A percentile compares a stretch with the other conserved stretches of the same genome.
Evolutionary conservation across 768 basidiomycete genomes (phyloP).

Genomic region (Boletellus emodensis): DNA sequence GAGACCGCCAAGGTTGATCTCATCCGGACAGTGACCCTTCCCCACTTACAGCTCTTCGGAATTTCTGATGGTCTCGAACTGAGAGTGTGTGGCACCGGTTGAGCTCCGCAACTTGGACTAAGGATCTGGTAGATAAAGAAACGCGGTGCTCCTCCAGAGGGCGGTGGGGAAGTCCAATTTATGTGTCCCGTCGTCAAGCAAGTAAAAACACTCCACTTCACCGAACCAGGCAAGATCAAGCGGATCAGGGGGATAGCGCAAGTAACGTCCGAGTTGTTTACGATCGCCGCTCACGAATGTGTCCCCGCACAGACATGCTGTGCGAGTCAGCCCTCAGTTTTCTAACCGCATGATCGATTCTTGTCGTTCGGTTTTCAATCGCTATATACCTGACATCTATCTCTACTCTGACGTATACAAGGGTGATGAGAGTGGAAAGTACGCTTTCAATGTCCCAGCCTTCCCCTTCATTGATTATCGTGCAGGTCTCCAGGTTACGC

Average conservation of each 20-base stretch:
- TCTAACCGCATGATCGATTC: conserved; percentile 98
- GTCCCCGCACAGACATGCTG: conserved; percentile 69
- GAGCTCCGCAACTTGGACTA: neutral
- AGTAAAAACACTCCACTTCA: conserved; percentile 88
- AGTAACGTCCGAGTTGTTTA: conserved; percentile 31
- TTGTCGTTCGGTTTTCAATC: conserved; percentile 86
- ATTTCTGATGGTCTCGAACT: conserved; percentile 89
- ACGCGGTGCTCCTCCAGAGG: conserved; percentile 85
- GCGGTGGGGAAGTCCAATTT: conserved; percentile 93
- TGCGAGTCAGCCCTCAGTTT: conserved; percentile 95
- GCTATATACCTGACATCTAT: conserved; percentile 97
- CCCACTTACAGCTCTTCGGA: conserved; percentile 87
- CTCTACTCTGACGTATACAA: conserved; percentile 98
- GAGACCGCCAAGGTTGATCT: conserved; percentile 65
- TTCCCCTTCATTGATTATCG: neutral
- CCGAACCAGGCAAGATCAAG: conserved; percentile 87
- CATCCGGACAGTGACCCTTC: conserved; percentile 84
- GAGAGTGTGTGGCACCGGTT: conserved; percentile 44
- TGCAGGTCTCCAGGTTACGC: conserved; percentile 94
- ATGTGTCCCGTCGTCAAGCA: conserved; percentile 90
- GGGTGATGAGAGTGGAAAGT: conserved; percentile 97
- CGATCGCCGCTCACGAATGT: neutral
- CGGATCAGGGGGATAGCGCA: conserved; percentile 95
- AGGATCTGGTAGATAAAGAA: conserved; percentile 71
- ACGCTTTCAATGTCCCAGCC: conserved; percentile 28